Base-by-base conservation (phyloP, 139 green algal genomes). In the Deuterostichococcus epilithicus region DNA sequence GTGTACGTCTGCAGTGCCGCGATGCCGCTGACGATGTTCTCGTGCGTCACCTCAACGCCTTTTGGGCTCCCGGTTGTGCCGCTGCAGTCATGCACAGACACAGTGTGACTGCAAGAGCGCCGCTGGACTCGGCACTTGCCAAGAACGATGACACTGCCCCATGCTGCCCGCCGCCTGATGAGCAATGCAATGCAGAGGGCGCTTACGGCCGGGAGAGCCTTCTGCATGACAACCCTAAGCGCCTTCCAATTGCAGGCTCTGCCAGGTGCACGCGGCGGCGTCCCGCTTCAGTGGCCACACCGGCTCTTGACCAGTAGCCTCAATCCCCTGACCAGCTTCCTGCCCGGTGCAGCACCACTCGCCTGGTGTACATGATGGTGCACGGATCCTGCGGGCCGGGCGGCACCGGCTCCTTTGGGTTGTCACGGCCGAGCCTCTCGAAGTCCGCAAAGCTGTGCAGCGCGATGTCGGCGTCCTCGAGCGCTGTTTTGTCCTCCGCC, bases 351-450 rank as follows among this genome's bases (percentile, higher is more conserved):
- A 67, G 1, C 32, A 45, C 65, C n/a, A 5, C 26, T 25, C 42
- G 69, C 20, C 74, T 66, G 23, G 94, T 97, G 86, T 97, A 97
- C 93, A 97, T 97, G 86, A 97, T 97, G 78, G 91, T 96, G 77
- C 80, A 89, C 34, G 94, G 73, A 84, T 97, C 90, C 28, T 94
- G 77, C 3, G 88, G 75, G 58, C 80, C 86, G n/a, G 93, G 91
- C 22, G 92, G 88, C 34, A 89, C 76, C 20, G 88, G 68, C 33
- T 85, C 72, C 1, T 80, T 72, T 2, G 86, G 84, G 30, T 81
- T 86, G 26, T 68, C 76, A n/a, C 74, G 58, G 18, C 92, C 93
- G 38, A 81, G 22, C 42, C 77, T 68, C 70, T 88, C n/a, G 25
- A 94, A 85, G 39, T 94, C 90, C 4, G 82, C 77, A 35, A 90